A percentile compares a stretch with the other conserved stretches of the same genome.
These are phyloP conservation scores for Neoarthrinium moseri DNA, from an alignment of 2,329 filamentous ascomycete genomes.

Conservation along the genomic window DNA sequence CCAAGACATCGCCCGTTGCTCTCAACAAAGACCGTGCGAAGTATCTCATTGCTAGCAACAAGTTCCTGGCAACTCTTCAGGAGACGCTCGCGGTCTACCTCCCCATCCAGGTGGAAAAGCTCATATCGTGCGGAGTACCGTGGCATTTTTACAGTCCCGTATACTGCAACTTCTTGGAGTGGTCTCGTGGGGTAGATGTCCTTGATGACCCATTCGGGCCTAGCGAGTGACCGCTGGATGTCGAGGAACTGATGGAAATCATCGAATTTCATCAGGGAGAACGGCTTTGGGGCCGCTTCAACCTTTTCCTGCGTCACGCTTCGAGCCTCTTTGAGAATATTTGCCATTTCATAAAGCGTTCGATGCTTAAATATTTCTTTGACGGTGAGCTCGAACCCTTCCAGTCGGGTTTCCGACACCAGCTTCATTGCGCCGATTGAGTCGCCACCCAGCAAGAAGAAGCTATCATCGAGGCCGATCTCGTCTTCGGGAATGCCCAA, in stretches of 20 bases:
- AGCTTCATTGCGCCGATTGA: slow-evolving; percentile 62
- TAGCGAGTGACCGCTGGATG: slow-evolving; percentile 50
- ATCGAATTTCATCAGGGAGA: slow-evolving; percentile 44
- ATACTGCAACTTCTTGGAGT: slow-evolving; percentile 58
- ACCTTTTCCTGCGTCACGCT: slow-evolving; percentile 11
- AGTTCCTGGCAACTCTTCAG: slow-evolving; percentile 52
- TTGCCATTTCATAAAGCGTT: slow-evolving; percentile 52
- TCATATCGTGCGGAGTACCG: slow-evolving; percentile 65
- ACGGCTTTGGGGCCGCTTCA: slow-evolving; percentile 38
- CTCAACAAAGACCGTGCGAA: slow-evolving; percentile 64
- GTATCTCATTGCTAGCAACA: slow-evolving; percentile 60
- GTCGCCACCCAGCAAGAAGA: slow-evolving; percentile 61
- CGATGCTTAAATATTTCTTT: slow-evolving; percentile 53
- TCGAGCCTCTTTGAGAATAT: slow-evolving; percentile 39
- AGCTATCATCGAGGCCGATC: slow-evolving; percentile 55
- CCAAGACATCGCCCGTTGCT: slow-evolving; percentile 49
- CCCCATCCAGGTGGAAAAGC: slow-evolving; percentile 58
- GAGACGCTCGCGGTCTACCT: slow-evolving; percentile 47
- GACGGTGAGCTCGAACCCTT: slow-evolving; percentile 49
- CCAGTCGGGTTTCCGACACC: slow-evolving; percentile 51
- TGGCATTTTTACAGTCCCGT: slow-evolving; percentile 54
- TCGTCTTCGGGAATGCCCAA: slow-evolving; percentile 41
- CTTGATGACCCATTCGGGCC: slow-evolving; percentile 47
- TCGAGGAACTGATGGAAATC: slow-evolving; percentile 43
- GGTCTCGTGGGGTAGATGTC: slow-evolving; percentile 59